phyloP scores from a whole-genome alignment of 495 filamentous ascomycete species.

The Penicillium steckii region DNA sequence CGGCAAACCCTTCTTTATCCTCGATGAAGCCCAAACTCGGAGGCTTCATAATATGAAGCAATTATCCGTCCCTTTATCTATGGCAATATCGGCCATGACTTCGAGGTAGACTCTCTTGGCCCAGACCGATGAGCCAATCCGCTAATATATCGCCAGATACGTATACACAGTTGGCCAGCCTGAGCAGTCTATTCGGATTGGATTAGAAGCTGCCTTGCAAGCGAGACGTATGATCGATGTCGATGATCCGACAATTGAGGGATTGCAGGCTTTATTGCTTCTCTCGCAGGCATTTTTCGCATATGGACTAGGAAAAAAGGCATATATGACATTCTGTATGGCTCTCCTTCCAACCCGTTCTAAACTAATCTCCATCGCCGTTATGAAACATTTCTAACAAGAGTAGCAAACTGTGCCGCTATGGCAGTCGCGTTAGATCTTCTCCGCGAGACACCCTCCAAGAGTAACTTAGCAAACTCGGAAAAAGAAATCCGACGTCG shows the following conservation, averaged over 20 bases:
- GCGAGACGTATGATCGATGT: slow-evolving; percentile 68
- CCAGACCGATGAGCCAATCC: background rate
- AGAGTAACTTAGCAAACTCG: slow-evolving; percentile 51
- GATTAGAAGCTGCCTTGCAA: slow-evolving; percentile 66
- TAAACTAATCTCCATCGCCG: background rate
- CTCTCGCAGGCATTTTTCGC: slow-evolving; percentile 73
- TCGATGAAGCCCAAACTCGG: slow-evolving; percentile 69
- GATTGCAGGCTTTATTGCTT: slow-evolving; percentile 71
- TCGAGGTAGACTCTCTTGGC: slow-evolving; percentile 51
- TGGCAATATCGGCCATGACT: slow-evolving; percentile 73
- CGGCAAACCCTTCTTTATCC: slow-evolving; percentile 72
- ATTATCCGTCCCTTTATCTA: slow-evolving; percentile 59
- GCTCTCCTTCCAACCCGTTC: slow-evolving; percentile 1
- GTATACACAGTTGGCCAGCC: slow-evolving; percentile 58
- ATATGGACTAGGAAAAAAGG: slow-evolving; percentile 76
- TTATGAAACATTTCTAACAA: background rate
- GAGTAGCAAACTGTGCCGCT: slow-evolving; percentile 68
- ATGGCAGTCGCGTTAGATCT: slow-evolving; percentile 79
- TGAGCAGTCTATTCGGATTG: slow-evolving; percentile 53
- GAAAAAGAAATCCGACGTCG: slow-evolving; percentile 73
- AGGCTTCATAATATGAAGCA: slow-evolving; percentile 66
- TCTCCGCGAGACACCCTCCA: slow-evolving; percentile 65
- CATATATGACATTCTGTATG: slow-evolving; percentile 80
- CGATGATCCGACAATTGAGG: slow-evolving; percentile 76
- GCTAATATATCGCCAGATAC: slow-evolving; percentile 45